Base-by-base conservation (phyloP, 345 rosid genomes). In the Gossypium mustelinum region DNA sequence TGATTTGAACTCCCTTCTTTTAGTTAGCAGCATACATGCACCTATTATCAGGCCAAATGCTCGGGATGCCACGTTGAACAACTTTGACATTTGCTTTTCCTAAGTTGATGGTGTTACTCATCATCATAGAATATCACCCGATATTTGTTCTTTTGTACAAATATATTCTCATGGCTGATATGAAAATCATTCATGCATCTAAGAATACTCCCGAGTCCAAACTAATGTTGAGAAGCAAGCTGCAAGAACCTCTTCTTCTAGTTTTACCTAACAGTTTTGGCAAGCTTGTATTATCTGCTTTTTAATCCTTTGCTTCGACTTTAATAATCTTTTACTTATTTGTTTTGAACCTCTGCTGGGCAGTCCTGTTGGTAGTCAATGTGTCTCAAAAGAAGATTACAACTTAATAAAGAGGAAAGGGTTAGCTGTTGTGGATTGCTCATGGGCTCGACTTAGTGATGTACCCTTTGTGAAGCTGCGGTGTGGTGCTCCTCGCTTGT, bases 341-440 rank as follows among this genome's bases (percentile, higher is more conserved):
- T 51, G 14, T 44, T 74, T 45, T 60, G 22, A 73, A 54, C 63
- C 75, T 77, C 50, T 65, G 12, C 74, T 62, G 80, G 79, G 80
- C 89, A 95, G 99, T 82, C 97, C 99, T 63, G 97, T 92, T 58
- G 98, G 99, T 73, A 88, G 72, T 76, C 92, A 86, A 56, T 91
- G 98, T 74, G 88, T 93, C 75, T 93, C 98, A 54, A 91, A 80
- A 83, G 98, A 93, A 86, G 99, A 95, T 79, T 82, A 84, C 60
- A 62, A 79, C 87, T 81, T 91, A 78, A 87, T 93, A 63, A 82
- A 89, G 81, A 86, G 92, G 75, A 93, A 80, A 86, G 98, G 99
- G 51, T 82, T 95, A 83, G 98, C 97, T 50, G 99, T 95, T 34
- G 98, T 95, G 69, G 99, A 95, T 84, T 95, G 99, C 80, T 95